Base-by-base conservation (phyloP, 2,329 filamentous ascomycete genomes). In the Xylariales sp. region DNA sequence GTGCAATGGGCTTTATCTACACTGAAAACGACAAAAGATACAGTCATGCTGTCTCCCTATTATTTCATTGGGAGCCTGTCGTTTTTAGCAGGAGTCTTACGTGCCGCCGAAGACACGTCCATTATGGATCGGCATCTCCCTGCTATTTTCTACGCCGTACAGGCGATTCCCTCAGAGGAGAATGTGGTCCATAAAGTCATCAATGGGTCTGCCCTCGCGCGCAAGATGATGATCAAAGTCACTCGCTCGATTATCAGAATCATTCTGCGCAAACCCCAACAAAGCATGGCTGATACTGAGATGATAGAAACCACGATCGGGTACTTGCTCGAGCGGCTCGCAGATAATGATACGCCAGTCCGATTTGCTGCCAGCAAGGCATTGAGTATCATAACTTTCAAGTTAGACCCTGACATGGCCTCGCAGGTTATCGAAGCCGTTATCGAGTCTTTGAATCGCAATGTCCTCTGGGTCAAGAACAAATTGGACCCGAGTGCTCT, bases 281-380 rank as follows among this genome's bases (percentile, higher is more conserved):
- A 80, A 56, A 80, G 80, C 32, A 77, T 80, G 76, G 72, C 75
- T 12, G 81, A 81, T 59, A 83, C 82, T 3, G 86, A 87, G 62
- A 83, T 91, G 77, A 79, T 97, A 16, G 95, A 98, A 80, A 90
- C 90, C 36, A 88, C 92, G 4, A 93, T 99, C 72, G 92, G 94
- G 62, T 90, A 92, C 74, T 85, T 97, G 3, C 85, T 99, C 2
- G 90, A 93, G 67, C 86, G 87, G 12, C 83, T 98, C 1, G 89
- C 89, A 1, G 96, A 99, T 78, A 92, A 93, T 68, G 94, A 98
- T 75, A 97, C 94, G 0, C 93, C 94, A 0, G 94, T 99, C 12
- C 87, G 96, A 45, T 88, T 97, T 74, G 92, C 95, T 39, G 93
- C 95, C 23, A 97, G 94, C 78, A 99, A 99, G 81, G 92, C 94